Percentiles rank a stretch among this genome's conserved stretches.
Evolutionary conservation across 1,284 basidiomycete genomes (phyloP).

Genomic region (Papiliotrema nemorosa): DNA sequence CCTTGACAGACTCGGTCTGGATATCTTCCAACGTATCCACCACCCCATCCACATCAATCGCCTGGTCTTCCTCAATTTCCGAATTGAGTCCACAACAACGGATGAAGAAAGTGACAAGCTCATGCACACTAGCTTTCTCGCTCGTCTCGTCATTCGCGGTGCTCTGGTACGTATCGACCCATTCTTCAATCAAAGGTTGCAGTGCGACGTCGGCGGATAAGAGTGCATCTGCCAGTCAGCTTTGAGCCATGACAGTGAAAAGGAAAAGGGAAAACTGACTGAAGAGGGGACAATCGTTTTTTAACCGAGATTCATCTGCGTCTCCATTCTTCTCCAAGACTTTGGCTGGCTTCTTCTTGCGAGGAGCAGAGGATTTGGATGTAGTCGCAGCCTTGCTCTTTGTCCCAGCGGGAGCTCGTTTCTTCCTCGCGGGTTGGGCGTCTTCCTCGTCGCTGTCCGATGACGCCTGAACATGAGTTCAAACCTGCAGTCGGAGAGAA

Average conservation of each 20-base stretch:
- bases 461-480: constrained; percentile 9
- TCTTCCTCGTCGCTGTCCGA: constrained; percentile 20
- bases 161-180: constrained; percentile 46
- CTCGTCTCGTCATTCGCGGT: constrained; percentile 35
- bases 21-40: constrained; percentile 56
- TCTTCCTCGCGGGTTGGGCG: constrained; percentile 5
- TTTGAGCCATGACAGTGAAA: not conserved
- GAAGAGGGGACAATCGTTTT: constrained; percentile 37
- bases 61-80: constrained; percentile 54
- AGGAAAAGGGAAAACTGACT: constrained; percentile 23
- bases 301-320: constrained; percentile 22
- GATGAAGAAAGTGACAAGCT: constrained; percentile 47
- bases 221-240: constrained; percentile 39
- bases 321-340: too few relatives aligned
- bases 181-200: constrained; percentile 46
- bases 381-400: constrained; percentile 17
- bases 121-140: constrained; percentile 43
- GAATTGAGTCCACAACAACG: constrained; percentile 43
- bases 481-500: constrained; percentile 4
- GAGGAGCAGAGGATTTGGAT: constrained; percentile 8
- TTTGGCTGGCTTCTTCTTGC: too few relatives aligned
- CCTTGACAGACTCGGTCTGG: constrained; percentile 47
- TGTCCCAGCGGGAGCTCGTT: constrained; percentile 11
- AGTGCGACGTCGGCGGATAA: constrained; percentile 44
- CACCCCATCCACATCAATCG: constrained; percentile 56